These are phyloP conservation scores for Ophiostoma ulmi DNA, from an alignment of 2,329 filamentous ascomycete species.

Conservation along the genomic window DNA sequence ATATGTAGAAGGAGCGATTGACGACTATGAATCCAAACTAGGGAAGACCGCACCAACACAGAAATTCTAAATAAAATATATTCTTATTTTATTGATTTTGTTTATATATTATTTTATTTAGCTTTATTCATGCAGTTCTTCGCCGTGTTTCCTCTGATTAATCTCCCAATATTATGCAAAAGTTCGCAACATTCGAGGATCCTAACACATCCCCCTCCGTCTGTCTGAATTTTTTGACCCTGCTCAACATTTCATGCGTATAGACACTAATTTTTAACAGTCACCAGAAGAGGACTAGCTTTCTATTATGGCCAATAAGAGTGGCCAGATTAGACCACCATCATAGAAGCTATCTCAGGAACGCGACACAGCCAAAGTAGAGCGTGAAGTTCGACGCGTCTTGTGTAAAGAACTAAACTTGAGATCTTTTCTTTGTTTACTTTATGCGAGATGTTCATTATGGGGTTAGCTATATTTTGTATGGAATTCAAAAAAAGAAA, in stretches of 20 bases:
- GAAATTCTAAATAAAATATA: not conserved
- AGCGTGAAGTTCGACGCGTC: not conserved
- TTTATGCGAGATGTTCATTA: not conserved
- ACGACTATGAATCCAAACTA: not conserved
- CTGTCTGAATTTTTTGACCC: not conserved
- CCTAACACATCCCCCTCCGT: not conserved
- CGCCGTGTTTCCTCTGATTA: not conserved
- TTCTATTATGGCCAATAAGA: not conserved
- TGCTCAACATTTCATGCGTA: not conserved
- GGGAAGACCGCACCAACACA: not conserved
- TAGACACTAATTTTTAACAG: not conserved
- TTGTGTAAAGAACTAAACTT: not conserved
- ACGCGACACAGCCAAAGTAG: conserved; percentile 2
- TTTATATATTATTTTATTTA: not conserved
- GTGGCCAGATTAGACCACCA: not conserved
- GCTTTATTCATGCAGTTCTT: not conserved
- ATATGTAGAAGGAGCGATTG: conserved; percentile 37
- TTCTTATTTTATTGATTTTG: not conserved
- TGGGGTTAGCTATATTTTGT: no score
- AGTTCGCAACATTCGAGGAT: not conserved
- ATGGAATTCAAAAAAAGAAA: no score
- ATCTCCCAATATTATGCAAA: not conserved
- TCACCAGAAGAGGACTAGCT: not conserved
- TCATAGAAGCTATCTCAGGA: not conserved
- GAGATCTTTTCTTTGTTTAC: not conserved